Evolutionary conservation across 177 flowering plant species (phyloP), one percentile per base, ranked within the genome.

Genomic region (Vitis hybrid): DNA sequence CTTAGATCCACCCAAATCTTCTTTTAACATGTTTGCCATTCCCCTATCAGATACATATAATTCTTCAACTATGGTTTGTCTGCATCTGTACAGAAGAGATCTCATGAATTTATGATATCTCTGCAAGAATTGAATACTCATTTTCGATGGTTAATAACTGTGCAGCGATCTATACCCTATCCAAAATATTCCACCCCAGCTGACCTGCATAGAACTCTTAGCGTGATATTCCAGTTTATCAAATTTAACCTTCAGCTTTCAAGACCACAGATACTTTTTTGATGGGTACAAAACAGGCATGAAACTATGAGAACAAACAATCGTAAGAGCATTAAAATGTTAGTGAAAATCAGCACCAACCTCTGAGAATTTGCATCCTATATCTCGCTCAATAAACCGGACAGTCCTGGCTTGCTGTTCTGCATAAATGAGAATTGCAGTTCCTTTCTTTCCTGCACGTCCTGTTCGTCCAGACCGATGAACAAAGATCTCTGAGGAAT

Each of bases 381-480:
- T 86, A 52, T 95, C 99, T 18, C 83, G 84, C 76, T 95, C 98
- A 69, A 91, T 86, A 52, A 56, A 52, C 75, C 74, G 86, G 8
- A 93, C 90, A 65, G 82, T 77, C 75, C 97, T 88, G 3, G 64
- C 2, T 69, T 93, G 90, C 46, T 84, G 79, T 6, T 77, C 80
- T 62, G 97, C 69, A 74, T 93, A 76, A 18, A 96, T 83, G 52
- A 92, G 91, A 78, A 96, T 90, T 55, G 92, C 97, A 83, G 50
- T 82, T 69, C 99, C 99, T 72, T 88, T 96, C 87, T 93, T 94
- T 65, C 98, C 98, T 59, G 98, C 97, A 70, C 98, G 98, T 11
- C 98, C 98, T 51, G 98, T 94, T 65, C 98, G 87, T n/a, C 98
- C 98, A 70, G 98, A 91, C 52, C 98, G 87, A 81, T 94, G 98